Percentiles rank a stretch among this genome's conserved stretches.
Conservation (phyloP, 2,329 filamentous ascomycete genomes). For the Ophiostoma himal-ulmi region DNA sequence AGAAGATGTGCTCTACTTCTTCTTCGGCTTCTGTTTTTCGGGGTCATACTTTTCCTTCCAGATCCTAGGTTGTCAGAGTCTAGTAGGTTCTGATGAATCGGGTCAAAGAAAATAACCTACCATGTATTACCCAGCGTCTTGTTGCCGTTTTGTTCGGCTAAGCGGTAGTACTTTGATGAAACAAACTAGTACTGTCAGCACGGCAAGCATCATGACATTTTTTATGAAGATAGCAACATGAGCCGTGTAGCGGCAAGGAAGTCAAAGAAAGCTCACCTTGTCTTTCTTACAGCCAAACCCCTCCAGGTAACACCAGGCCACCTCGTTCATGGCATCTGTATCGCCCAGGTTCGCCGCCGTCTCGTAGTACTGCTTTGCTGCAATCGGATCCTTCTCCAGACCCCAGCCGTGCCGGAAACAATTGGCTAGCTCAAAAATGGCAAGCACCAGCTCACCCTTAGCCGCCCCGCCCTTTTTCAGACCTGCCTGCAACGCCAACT, state of each 20-base stretch:
- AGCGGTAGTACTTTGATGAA: slow-evolving; percentile 83
- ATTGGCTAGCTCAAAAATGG: slow-evolving; percentile 91
- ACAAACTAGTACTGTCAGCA: slow-evolving; percentile 58
- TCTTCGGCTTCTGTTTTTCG: slow-evolving; percentile 39
- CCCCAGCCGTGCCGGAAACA: slow-evolving; percentile 95
- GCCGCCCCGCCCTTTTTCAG: slow-evolving; percentile 89
- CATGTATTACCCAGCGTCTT: slow-evolving; percentile 93
- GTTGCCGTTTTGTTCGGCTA: slow-evolving; percentile 81
- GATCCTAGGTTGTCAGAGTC: slow-evolving; percentile 57
- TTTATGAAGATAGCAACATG: not conserved
- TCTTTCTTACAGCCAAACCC: slow-evolving; percentile 98
- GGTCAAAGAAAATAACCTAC: slow-evolving; percentile 50
- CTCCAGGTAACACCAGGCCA: slow-evolving; percentile 90
- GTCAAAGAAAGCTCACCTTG: slow-evolving; percentile 61
- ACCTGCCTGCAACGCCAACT: slow-evolving; percentile 75
- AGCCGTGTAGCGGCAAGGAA: not conserved
- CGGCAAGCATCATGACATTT: not conserved
- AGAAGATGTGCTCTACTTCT: slow-evolving; percentile 24
- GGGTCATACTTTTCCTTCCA: slow-evolving; percentile 94
- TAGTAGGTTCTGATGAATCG: not conserved
- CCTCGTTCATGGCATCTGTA: slow-evolving; percentile 97
- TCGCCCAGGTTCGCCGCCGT: slow-evolving; percentile 95
- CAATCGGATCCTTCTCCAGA: slow-evolving; percentile 74
- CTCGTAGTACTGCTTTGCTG: slow-evolving; percentile 92
- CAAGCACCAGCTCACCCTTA: slow-evolving; percentile 92